Evolutionary conservation across 1,284 basidiomycete species (phyloP), one percentile per base, ranked within the genome.

Genomic region (Cryptococcus floricola): DNA sequence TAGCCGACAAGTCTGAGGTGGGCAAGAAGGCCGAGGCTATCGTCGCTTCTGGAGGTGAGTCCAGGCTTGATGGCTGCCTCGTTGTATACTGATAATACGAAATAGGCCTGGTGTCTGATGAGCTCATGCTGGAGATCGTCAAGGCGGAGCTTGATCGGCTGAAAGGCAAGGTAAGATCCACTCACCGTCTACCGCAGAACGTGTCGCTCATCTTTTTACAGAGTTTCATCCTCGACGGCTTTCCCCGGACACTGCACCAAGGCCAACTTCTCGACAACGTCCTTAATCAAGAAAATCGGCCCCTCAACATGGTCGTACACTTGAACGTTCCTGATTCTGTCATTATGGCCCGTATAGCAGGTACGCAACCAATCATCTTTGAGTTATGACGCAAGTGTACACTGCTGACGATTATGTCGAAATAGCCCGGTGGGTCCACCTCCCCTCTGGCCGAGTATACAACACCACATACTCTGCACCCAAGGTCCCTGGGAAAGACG

Each of bases 151-250:
- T 77, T 45, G 74, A 77, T 50, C 63, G 72, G 39, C 60, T 76
- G 53, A 60, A 62, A 16, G 74, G 71, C 50, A 71, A 68, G 68
- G 75, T 74, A 54, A 27, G 38, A 18, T 53, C 37, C 12, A 45
- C 12, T 4, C 16, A 27, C 23, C 31, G 7, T 14, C 34, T 16
- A 13, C 5, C n/a, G 31, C 31, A 34, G 39, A 41, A 13, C 7
- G 34, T 27, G 23, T 5, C 1, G 27, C 44, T 50, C 56, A 41
- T 13, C 7, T 31, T 10, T 39, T 7, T 16, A 0, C 58, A 77
- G 75, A 74, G 71, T 65, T 97, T 94, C 94, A 88, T 98, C 62
- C 77, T 98, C 38, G 95, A 99, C 69, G 95, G 95, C 5, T 98
- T 98, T 71, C 95, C 95, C 34, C 86, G 95, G 41, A 99, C 95